Evolutionary conservation across 495 filamentous ascomycete species (phyloP).

Genomic region (Parmelia sp.): DNA sequence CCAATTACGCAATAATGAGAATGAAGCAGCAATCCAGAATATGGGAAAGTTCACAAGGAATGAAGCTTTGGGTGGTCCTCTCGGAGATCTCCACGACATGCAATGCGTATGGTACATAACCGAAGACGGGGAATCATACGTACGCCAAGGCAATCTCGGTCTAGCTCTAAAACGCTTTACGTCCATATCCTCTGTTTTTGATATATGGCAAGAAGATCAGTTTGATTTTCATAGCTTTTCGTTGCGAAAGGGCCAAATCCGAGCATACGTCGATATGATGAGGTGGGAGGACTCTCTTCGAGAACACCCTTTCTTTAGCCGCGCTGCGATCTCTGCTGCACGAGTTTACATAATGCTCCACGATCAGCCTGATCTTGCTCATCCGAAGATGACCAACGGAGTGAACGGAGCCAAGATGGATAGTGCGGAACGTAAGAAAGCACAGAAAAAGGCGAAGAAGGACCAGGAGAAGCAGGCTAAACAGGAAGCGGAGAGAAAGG

Average conservation of each 20-base stretch:
- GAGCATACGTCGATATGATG: slow-evolving; percentile 93
- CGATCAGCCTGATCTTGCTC: slow-evolving; percentile 64
- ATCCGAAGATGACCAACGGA: slow-evolving; percentile 48
- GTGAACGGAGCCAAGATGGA: slow-evolving; percentile 54
- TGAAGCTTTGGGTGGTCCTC: slow-evolving; percentile 77
- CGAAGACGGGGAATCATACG: slow-evolving; percentile 87
- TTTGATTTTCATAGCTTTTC: slow-evolving; percentile 99
- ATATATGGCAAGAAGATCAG: slow-evolving; percentile 95
- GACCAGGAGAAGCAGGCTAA: slow-evolving; percentile 80
- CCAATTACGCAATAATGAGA: slow-evolving; percentile 85
- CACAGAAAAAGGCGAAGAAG: slow-evolving; percentile 88
- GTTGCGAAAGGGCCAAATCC: slow-evolving; percentile 85
- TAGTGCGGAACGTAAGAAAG: slow-evolving; percentile 79
- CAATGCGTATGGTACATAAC: slow-evolving; percentile 97
- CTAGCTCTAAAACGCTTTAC: slow-evolving; percentile 89
- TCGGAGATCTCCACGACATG: slow-evolving; percentile 94
- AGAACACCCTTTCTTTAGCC: slow-evolving; percentile 86
- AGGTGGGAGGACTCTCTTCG: slow-evolving; percentile 89
- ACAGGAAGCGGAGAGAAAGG: slow-evolving; percentile 73
- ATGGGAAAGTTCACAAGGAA: slow-evolving; percentile 94
- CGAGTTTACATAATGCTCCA: slow-evolving; percentile 72
- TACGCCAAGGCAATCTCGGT: slow-evolving; percentile 73
- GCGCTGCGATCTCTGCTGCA: slow-evolving; percentile 78
- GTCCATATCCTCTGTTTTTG: slow-evolving; percentile 83
- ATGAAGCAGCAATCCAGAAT: slow-evolving; percentile 72